Evolutionary conservation across 1,284 basidiomycete genomes (phyloP).

Genomic region (Golubevia sp.): DNA sequence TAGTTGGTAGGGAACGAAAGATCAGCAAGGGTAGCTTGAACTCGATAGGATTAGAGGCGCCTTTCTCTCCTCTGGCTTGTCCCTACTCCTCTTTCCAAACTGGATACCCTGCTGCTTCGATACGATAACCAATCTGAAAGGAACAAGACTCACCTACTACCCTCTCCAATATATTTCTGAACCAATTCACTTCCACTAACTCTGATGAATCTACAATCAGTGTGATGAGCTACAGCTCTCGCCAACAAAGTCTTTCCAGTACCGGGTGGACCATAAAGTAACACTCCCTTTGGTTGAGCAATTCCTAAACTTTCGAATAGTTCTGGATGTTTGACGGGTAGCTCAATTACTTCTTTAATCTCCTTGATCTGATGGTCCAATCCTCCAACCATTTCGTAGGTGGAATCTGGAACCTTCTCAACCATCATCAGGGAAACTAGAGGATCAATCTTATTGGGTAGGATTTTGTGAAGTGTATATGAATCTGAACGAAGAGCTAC

Average conservation of each 20-base stretch:
- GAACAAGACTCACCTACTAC: constrained; percentile 79
- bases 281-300: constrained; percentile 80
- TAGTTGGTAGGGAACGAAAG: too few relatives aligned
- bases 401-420: constrained; percentile 98
- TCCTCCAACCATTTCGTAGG: constrained; percentile 99
- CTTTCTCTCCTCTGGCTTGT: too few relatives aligned
- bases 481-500: constrained; percentile 95
- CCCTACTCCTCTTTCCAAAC: too few relatives aligned
- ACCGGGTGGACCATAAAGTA: constrained; percentile 58
- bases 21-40: too few relatives aligned
- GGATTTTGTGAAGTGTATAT: constrained; percentile 69
- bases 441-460: constrained; percentile 61
- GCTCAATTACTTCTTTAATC: constrained; percentile 98
- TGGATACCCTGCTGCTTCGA: too few relatives aligned
- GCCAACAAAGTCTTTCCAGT: constrained; percentile 60
- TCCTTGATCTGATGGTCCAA: constrained; percentile 98
- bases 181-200: constrained; percentile 94
- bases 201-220: constrained; percentile 96
- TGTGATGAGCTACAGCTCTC: constrained; percentile 73
- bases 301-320: constrained; percentile 95
- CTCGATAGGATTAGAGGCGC: too few relatives aligned
- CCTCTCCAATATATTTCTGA: constrained; percentile 98
- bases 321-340: constrained; percentile 97
- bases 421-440: constrained; percentile 78
- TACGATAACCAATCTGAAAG: too few relatives aligned